Evolutionary conservation across 352 stramenopile species (phyloP).

Genomic region (Phytophthora ohioensis): DNA sequence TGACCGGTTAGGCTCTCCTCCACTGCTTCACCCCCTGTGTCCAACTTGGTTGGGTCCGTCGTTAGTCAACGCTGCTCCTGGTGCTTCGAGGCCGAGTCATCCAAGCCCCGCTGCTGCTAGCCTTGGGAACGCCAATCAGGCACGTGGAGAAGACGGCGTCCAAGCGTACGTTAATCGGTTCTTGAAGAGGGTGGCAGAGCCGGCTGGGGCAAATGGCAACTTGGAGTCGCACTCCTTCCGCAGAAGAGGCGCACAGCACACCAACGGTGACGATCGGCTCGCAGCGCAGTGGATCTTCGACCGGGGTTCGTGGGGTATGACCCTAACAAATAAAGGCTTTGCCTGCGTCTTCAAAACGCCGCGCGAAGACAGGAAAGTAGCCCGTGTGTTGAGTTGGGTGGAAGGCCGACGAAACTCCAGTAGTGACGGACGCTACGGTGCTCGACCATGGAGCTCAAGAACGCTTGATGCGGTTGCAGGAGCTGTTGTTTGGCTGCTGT

Average conservation of each 20-base stretch:
- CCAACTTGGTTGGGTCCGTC: not conserved
- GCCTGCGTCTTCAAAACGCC: not conserved
- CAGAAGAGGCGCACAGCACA: constrained; percentile 36
- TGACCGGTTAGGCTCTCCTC: too few relatives aligned
- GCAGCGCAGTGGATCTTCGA: constrained; percentile 11
- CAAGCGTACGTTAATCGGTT: constrained; percentile 38
- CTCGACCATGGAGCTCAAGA: constrained; percentile 21
- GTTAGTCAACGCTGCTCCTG: not conserved
- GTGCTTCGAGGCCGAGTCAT: not conserved
- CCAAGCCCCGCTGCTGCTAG: not conserved
- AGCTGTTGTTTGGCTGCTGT: not conserved
- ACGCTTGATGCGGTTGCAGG: not conserved
- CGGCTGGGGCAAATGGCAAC: constrained; percentile 14
- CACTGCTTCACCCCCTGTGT: too few relatives aligned
- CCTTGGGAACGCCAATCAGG: not conserved
- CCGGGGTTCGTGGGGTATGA: not conserved
- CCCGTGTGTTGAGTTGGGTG: constrained; percentile 24
- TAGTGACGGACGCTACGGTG: not conserved
- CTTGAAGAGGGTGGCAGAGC: constrained; percentile 21
- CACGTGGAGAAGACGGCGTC: constrained; percentile 11
- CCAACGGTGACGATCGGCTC: constrained; percentile 4
- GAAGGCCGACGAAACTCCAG: constrained; percentile 8
- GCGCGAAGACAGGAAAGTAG: constrained; percentile 16
- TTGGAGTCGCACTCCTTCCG: constrained; percentile 43
- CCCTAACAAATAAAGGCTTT: not conserved